Base-by-base conservation (phyloP, 306 rosid species). In the Astragalus glycyphyllos region DNA sequence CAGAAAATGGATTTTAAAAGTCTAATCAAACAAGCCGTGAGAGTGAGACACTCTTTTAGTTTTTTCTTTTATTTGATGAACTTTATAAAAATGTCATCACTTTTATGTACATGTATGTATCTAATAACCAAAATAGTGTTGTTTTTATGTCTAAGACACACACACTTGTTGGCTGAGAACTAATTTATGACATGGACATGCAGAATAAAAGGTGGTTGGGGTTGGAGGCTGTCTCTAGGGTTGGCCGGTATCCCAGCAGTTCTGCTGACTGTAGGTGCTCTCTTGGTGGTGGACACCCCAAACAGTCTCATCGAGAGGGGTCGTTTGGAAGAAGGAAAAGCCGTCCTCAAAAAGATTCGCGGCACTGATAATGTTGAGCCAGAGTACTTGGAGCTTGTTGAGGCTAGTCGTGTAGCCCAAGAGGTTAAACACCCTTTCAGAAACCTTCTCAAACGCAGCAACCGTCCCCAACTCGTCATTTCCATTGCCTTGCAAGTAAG, bases 201-300 rank as follows among this genome's bases (percentile, higher is more conserved):
- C 82, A 94, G 99, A 77, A 91, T 91, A 46, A 0, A 60, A 50
- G 97, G 96, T 0, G 97, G 97, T 47, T 94, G 96, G 96, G 99
- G 99, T 2, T 94, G 99, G 99, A 89, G 99, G 59, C 23, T 94
- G n/a, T 94, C 99, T 7, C 73, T 94, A 17, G 99, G 99, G 9
- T 55, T 94, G 84, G 97, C 97, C 0, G 96, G 91, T 7, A 41
- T 94, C 46, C 99, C 99, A 0, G 99, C 99, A 2, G 63, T 83
- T 5, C 83, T 94, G 4, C 80, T 94, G 0, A 87, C 99, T 0
- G 0, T 91, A 15, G 99, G 99, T 4, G 89, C 97, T 2, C 37
- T 86, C 5, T 5, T 94, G 6, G 97, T 91, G 14, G 95, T 89
- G 16, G 99, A 94, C 77, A 94, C 99, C 4, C 99, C 99, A 0